A percentile compares a stretch with the other conserved stretches of the same genome.
Evolutionary conservation across 1,284 basidiomycete species (phyloP).

Genomic region (Porphyrellus sp.): DNA sequence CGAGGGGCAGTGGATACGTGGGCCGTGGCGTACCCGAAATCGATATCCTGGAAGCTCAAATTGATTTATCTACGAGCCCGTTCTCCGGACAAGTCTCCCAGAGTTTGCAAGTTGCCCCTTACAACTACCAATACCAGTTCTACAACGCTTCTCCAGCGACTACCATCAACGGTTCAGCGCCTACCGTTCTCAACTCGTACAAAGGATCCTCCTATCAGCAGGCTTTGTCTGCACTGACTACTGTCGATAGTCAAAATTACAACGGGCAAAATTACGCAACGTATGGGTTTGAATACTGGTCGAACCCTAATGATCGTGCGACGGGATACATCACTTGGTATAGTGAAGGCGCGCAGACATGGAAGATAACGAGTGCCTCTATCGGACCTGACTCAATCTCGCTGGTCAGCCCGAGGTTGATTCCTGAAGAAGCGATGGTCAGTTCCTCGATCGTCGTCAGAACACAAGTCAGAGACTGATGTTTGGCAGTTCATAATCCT

Average conservation of each 20-base stretch:
- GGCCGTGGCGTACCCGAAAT: slow-evolving; percentile 88
- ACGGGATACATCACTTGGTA: slow-evolving; percentile 77
- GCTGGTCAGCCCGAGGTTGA: slow-evolving; percentile 57
- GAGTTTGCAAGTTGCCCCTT: slow-evolving; percentile 78
- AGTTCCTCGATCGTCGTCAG: slow-evolving; percentile 21
- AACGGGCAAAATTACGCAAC: slow-evolving; percentile 48
- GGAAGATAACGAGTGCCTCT: slow-evolving; percentile 61
- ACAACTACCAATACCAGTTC: slow-evolving; percentile 66
- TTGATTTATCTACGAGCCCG: slow-evolving; percentile 40
- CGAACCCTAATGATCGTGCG: slow-evolving; percentile 55
- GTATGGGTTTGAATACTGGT: slow-evolving; percentile 77
- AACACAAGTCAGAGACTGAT: slow-evolving; percentile 4
- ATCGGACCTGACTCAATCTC: slow-evolving; percentile 56
- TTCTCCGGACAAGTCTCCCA: slow-evolving; percentile 71
- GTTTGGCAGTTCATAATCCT: slow-evolving; percentile 62
- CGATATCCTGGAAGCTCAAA: slow-evolving; percentile 75
- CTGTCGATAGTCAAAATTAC: slow-evolving; percentile 55
- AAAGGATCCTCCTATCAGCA: slow-evolving; percentile 79
- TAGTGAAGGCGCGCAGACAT: slow-evolving; percentile 55
- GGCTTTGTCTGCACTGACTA: slow-evolving; percentile 65
- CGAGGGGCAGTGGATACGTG: slow-evolving; percentile 45
- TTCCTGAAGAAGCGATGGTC: slow-evolving; percentile 73
- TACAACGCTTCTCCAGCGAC: slow-evolving; percentile 52
- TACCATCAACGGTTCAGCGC: slow-evolving; percentile 49
- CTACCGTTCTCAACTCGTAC: slow-evolving; percentile 67